Conservation (phyloP, 2,329 filamentous ascomycete species). For the Daldinia sp. region DNA sequence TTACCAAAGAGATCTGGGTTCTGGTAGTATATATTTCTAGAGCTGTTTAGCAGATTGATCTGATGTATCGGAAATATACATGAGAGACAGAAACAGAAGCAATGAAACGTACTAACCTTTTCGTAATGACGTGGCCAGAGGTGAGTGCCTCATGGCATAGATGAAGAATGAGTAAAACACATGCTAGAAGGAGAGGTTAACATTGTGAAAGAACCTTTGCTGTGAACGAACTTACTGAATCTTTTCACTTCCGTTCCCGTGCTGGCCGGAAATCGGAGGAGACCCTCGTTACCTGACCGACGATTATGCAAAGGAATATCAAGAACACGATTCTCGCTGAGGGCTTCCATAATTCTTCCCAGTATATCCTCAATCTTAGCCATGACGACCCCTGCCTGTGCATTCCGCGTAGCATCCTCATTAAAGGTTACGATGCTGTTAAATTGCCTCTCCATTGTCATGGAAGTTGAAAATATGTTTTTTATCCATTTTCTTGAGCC, state of each 20-base stretch:
- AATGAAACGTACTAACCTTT: slow-evolving; percentile 61
- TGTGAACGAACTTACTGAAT: slow-evolving; percentile 47
- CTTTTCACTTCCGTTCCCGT: slow-evolving; percentile 43
- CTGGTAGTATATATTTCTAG: slow-evolving; percentile 85
- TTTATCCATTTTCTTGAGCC: background rate
- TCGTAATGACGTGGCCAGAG: slow-evolving; percentile 68
- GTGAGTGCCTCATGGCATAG: slow-evolving; percentile 70
- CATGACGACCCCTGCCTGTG: slow-evolving; percentile 54
- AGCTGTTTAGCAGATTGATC: slow-evolving; percentile 19
- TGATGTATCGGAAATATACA: background rate
- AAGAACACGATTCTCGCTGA: slow-evolving; percentile 60
- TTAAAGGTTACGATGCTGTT: background rate
- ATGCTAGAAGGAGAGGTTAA: slow-evolving; percentile 52
- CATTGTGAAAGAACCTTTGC: background rate
- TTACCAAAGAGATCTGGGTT: slow-evolving; percentile 77
- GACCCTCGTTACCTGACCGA: slow-evolving; percentile 44
- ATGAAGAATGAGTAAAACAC: slow-evolving; percentile 69
- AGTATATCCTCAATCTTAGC: slow-evolving; percentile 68
- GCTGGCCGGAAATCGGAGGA: slow-evolving; percentile 45
- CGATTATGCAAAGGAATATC: slow-evolving; percentile 61
- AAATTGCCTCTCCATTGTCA: slow-evolving; percentile 26
- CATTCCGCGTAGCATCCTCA: slow-evolving; percentile 6
- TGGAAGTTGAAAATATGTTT: background rate
- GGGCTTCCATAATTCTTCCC: slow-evolving; percentile 62
- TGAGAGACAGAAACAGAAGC: background rate